These are phyloP conservation scores for Mrakia gelida DNA, from an alignment of 768 basidiomycete genomes.

Conservation along the genomic window DNA sequence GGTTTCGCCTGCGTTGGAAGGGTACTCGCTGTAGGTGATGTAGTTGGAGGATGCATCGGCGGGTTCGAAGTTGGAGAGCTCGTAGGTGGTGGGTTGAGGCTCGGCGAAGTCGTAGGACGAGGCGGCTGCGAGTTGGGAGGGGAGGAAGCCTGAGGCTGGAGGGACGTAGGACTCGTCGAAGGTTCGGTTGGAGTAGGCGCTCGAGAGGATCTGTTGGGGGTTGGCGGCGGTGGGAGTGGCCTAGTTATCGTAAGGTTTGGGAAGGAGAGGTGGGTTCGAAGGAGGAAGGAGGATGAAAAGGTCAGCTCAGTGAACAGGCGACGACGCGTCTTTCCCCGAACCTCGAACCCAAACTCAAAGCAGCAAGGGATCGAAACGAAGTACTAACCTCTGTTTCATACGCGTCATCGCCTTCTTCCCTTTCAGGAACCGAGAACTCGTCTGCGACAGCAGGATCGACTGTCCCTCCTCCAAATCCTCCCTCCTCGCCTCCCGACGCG, in stretches of 20 bases:
- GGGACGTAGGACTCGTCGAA: constrained; percentile 6
- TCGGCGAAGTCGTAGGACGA: constrained; percentile 4
- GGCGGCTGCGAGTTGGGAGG: constrained; percentile 3
- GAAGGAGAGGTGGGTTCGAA: not conserved
- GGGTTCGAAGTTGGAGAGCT: not conserved
- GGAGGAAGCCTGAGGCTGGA: not conserved
- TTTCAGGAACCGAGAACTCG: no score
- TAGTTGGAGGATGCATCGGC: not conserved
- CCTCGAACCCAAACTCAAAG: no score
- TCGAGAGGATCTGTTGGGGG: not conserved
- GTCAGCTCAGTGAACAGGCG: no score
- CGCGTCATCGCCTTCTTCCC: no score
- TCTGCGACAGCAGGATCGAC: not conserved
- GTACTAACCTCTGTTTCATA: no score
- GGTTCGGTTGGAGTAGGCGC: not conserved
- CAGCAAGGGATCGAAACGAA: no score
- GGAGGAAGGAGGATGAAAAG: not conserved
- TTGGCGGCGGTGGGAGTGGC: not conserved
- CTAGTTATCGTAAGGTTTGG: not conserved
- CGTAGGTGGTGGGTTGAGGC: not conserved
- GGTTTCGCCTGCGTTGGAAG: not conserved
- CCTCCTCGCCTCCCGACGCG: not conserved
- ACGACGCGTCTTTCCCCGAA: no score
- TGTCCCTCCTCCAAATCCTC: not conserved
- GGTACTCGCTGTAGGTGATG: not conserved